phyloP scores from a whole-genome alignment of 108 stramenopile species.

The Cyclotella choctawhatcheeana region DNA sequence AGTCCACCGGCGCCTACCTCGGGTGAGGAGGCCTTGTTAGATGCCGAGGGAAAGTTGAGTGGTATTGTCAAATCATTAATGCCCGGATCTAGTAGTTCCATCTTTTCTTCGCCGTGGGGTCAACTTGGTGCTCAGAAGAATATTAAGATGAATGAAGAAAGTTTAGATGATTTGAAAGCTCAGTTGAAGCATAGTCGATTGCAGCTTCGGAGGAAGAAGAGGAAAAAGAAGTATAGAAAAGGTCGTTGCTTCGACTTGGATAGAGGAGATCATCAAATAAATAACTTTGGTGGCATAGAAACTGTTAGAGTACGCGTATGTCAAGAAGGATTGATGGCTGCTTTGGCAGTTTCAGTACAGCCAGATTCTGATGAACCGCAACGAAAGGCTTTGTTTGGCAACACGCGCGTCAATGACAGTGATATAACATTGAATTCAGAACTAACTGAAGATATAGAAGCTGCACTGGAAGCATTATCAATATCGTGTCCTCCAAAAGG shows the following conservation, averaged over 20 bases:
- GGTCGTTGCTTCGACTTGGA: slow-evolving; percentile 72
- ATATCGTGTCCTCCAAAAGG: slow-evolving; percentile 39
- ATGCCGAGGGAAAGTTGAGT: slow-evolving; percentile 43
- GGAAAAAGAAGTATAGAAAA: slow-evolving; percentile 33
- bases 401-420: slow-evolving; percentile 47
- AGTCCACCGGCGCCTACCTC: slow-evolving; percentile 34
- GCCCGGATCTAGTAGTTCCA: not conserved
- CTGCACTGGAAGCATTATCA: slow-evolving; percentile 28
- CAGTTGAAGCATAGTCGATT: not conserved
- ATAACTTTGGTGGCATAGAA: slow-evolving; percentile 66
- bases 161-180: not conserved
- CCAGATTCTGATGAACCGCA: not conserved
- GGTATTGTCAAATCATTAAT: slow-evolving; percentile 10
- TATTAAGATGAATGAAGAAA: not conserved
- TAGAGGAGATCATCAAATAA: slow-evolving; percentile 59
- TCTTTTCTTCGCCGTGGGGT: slow-evolving; percentile 31
- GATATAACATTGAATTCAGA: slow-evolving; percentile 10
- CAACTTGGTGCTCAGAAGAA: slow-evolving; percentile 11
- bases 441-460: slow-evolving; percentile 23
- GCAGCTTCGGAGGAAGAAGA: slow-evolving; percentile 19
- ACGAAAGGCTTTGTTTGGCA: not conserved
- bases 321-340: slow-evolving; percentile 37
- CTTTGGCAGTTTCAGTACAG: slow-evolving; percentile 6
- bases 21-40: slow-evolving; percentile 51
- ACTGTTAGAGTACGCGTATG: slow-evolving; percentile 58